A percentile compares a stretch with the other conserved stretches of the same genome.
phyloP scores from a whole-genome alignment of 2,329 filamentous ascomycete species.

The Colletotrichum echinochloae region DNA sequence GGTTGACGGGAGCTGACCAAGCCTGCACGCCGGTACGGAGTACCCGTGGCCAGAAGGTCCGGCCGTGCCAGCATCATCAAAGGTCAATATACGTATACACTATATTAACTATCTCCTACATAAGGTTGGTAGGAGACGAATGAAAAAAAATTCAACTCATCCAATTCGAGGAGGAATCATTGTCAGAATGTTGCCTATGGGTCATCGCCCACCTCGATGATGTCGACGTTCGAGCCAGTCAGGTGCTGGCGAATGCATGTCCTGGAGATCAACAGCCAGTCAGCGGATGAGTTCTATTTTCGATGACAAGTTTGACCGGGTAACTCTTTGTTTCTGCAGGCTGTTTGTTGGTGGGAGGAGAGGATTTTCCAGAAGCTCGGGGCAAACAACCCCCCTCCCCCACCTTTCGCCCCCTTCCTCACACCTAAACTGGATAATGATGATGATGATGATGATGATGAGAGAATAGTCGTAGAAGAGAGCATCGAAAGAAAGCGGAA shows the following conservation, averaged over 20 bases:
- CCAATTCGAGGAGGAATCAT: not conserved
- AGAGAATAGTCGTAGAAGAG: constrained; percentile 14
- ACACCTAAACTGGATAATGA: not conserved
- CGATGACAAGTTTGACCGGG: constrained; percentile 10
- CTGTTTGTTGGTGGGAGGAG: constrained; percentile 13
- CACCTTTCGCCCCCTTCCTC: constrained; percentile 11
- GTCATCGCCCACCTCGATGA: not conserved
- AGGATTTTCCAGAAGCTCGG: constrained; percentile 31
- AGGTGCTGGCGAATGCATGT: constrained; percentile 2
- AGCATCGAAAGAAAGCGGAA: not conserved
- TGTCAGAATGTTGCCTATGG: not conserved
- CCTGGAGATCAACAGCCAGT: constrained; percentile 10
- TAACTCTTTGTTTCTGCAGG: constrained; percentile 7
- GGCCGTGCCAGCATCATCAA: constrained; percentile 9
- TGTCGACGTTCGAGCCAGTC: not conserved
- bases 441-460: not conserved
- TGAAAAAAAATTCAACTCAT: not conserved
- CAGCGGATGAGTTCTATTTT: constrained; percentile 27
- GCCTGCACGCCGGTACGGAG: constrained; percentile 6
- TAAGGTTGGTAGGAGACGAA: not conserved
- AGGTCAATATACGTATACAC: not conserved
- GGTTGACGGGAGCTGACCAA: constrained; percentile 17
- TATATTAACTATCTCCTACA: too few species aligned
- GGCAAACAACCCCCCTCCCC: constrained; percentile 8
- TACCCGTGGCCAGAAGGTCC: constrained; percentile 21